phyloP scores from a whole-genome alignment of 768 basidiomycete species.

The Amanita polypyramis region DNA sequence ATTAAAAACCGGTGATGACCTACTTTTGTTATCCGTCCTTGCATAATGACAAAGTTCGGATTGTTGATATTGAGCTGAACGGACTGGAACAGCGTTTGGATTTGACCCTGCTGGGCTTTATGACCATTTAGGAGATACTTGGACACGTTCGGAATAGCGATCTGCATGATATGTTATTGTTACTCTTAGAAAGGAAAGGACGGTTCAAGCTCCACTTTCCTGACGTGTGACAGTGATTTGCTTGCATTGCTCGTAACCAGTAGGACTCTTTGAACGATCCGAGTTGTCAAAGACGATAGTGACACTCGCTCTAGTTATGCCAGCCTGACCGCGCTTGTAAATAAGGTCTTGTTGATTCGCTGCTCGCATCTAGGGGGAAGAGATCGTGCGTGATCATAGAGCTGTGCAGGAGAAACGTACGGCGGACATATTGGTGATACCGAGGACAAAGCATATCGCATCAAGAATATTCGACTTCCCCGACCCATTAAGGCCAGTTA shows the following conservation, averaged over 20 bases:
- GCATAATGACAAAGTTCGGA: constrained; percentile 99
- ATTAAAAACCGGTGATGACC: constrained; percentile 1
- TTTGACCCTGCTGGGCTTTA: constrained; percentile 72
- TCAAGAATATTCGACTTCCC: constrained; percentile 99
- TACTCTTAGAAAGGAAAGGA: no score
- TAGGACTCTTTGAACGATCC: constrained; percentile 73
- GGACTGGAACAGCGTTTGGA: constrained; percentile 91
- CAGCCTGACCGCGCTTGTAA: constrained; percentile 98
- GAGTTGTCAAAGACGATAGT: constrained; percentile 99
- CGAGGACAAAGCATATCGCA: constrained; percentile 97
- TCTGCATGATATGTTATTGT: constrained; percentile 31
- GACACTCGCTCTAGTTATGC: constrained; percentile 93
- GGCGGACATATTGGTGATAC: constrained; percentile 94
- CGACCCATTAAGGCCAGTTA: constrained; percentile 91
- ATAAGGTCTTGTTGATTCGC: constrained; percentile 96
- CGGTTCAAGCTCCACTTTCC: constrained; percentile 30
- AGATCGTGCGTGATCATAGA: constrained; percentile 9
- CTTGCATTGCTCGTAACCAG: constrained; percentile 65
- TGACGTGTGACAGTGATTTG: constrained; percentile 98
- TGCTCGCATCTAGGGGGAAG: constrained; percentile 66
- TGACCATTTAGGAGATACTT: constrained; percentile 97
- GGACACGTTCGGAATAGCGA: constrained; percentile 84
- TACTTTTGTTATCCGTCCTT: constrained; percentile 97
- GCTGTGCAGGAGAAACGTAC: constrained; percentile 30
- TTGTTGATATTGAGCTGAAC: constrained; percentile 99